A percentile compares a stretch with the other conserved stretches of the same genome.
These are phyloP conservation scores for Eutrema japonicum DNA, from an alignment of 345 rosid genomes.

Conservation along the genomic window DNA sequence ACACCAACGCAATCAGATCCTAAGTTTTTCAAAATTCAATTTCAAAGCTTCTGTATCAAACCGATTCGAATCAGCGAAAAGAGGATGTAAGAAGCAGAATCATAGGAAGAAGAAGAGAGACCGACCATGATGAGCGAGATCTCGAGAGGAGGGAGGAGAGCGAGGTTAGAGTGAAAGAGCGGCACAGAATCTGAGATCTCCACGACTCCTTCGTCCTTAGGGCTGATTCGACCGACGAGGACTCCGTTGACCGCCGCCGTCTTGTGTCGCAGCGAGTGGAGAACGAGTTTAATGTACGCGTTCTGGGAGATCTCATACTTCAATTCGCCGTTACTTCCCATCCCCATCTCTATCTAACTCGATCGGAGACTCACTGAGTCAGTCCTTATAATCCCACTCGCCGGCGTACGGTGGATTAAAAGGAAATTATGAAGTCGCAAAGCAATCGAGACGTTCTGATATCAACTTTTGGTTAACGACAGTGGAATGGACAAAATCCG, in stretches of 20 bases:
- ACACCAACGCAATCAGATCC: constrained; percentile 13
- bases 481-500: constrained; percentile 9
- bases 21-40: constrained; percentile 1
- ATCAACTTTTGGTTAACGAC: constrained; percentile 29
- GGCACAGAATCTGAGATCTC: constrained; percentile 90
- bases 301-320: constrained; percentile 79
- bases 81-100: background rate
- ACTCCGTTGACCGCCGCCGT: constrained; percentile 89
- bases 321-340: constrained; percentile 57
- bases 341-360: constrained; percentile 42
- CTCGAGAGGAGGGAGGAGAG: constrained; percentile 92
- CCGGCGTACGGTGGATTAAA: constrained; percentile 29
- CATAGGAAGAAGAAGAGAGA: background rate
- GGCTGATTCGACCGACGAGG: constrained; percentile 65
- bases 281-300: constrained; percentile 85
- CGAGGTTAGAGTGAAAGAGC: constrained; percentile 86
- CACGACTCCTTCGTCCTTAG: constrained; percentile 52
- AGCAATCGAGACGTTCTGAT: constrained; percentile 20
- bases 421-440: constrained; percentile 7
- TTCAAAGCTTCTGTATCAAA: background rate
- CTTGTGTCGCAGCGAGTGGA: constrained; percentile 81
- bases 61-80: constrained; percentile 13
- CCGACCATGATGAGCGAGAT: constrained; percentile 87
- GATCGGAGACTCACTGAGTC: constrained; percentile 37
- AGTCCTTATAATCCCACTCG: constrained; percentile 17